Percentiles rank a stretch among this genome's conserved stretches.
Evolutionary conservation across 1,139 yeast genomes (phyloP).

Genomic region (Diutina rugosa): DNA sequence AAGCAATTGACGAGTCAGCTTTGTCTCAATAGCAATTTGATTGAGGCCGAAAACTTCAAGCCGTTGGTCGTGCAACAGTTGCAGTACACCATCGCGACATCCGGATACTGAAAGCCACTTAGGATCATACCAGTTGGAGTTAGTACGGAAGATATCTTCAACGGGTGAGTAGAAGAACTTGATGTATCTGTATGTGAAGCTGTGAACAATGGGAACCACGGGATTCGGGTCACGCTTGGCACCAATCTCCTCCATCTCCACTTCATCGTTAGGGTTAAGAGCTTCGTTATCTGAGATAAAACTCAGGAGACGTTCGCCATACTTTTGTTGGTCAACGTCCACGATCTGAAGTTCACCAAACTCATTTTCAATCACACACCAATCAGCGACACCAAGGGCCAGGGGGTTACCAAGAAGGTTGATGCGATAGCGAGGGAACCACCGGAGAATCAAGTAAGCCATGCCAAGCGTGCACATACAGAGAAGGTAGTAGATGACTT

Average conservation of each 20-base stretch:
- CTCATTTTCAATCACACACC: constrained; percentile 92
- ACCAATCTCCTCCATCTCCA: constrained; percentile 4
- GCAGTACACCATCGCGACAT: constrained; percentile 46
- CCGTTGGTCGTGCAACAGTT: constrained; percentile 57
- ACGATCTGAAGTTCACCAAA: constrained; percentile 71
- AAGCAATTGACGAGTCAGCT: constrained; percentile 49
- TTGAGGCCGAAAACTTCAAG: constrained; percentile 65
- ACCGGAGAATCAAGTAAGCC: constrained; percentile 59
- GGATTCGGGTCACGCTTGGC: constrained; percentile 34
- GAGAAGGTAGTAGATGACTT: constrained; percentile 35
- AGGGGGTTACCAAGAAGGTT: constrained; percentile 50
- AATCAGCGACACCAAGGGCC: constrained; percentile 72
- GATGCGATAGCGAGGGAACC: constrained; percentile 75
- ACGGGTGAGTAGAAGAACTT: constrained; percentile 73
- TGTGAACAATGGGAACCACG: constrained; percentile 52
- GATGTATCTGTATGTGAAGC: constrained; percentile 73
- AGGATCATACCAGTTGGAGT: constrained; percentile 74
- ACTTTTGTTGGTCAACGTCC: constrained; percentile 42
- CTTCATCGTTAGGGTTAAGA: constrained; percentile 7
- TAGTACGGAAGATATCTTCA: constrained; percentile 75
- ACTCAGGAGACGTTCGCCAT: constrained; percentile 59
- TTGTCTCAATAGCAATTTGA: constrained; percentile 64
- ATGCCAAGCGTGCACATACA: constrained; percentile 57
- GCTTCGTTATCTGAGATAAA: constrained; percentile 30
- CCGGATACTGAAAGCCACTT: constrained; percentile 51